phyloP scores from a whole-genome alignment of 1,284 basidiomycete species.

The Ceratobasidium sp. region DNA sequence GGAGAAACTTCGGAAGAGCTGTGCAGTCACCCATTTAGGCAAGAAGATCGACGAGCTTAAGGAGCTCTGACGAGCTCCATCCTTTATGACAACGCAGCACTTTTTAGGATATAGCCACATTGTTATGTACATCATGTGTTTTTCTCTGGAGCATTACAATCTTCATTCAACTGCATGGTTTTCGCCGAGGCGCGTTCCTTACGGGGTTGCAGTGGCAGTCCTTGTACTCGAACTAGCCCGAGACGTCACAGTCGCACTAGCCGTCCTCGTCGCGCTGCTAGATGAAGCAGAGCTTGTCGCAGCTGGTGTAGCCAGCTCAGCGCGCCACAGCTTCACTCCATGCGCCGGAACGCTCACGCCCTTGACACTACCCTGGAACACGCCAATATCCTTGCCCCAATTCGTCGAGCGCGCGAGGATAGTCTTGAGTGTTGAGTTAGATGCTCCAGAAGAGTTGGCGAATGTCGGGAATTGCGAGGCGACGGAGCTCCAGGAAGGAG shows the following conservation, averaged over 20 bases:
- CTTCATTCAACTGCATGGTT: background rate
- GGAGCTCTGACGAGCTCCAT: too few species aligned
- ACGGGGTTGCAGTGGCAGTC: background rate
- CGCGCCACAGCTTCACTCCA: conserved; percentile 55
- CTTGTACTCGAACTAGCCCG: background rate
- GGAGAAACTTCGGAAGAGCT: background rate
- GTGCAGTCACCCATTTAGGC: background rate
- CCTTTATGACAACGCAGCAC: too few species aligned
- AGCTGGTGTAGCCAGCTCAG: conserved; percentile 27
- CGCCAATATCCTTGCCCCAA: conserved; percentile 59
- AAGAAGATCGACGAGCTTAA: conserved; percentile 1
- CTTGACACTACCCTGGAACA: conserved; percentile 53
- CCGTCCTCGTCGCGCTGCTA: background rate
- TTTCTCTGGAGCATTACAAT: too few species aligned
- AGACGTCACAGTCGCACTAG: conserved; percentile 13
- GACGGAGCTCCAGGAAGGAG: conserved; percentile 29
- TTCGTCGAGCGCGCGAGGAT: conserved; percentile 50
- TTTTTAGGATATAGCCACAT: too few species aligned
- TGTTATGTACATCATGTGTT: too few species aligned
- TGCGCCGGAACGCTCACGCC: conserved; percentile 55
- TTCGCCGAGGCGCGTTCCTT: background rate
- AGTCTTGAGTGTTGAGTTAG: conserved; percentile 24
- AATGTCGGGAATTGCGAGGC: conserved; percentile 39
- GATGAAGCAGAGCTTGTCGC: background rate
- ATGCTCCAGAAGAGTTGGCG: conserved; percentile 5